Evolutionary conservation across 2,329 filamentous ascomycete genomes (phyloP).

Genomic region (Ascosphaera acerosa): DNA sequence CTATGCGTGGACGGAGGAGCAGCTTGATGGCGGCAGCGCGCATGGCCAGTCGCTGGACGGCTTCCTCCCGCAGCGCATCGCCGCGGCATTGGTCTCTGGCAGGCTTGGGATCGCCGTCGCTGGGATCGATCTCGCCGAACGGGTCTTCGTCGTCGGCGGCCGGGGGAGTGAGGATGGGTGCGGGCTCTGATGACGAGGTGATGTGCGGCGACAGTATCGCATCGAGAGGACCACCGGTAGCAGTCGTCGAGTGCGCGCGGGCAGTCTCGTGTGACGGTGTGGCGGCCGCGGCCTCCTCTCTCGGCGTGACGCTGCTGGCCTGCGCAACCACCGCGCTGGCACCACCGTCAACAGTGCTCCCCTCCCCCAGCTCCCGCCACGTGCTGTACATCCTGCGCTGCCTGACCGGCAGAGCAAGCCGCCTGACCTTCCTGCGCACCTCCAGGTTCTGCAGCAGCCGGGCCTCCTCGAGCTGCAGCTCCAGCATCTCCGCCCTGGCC

Average conservation of each 20-base stretch:
- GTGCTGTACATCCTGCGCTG: constrained; percentile 10
- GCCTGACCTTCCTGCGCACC: constrained; percentile 7
- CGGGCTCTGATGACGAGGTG: not conserved
- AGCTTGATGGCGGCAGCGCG: constrained; percentile 17
- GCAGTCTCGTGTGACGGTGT: not conserved
- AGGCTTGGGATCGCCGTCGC: not conserved
- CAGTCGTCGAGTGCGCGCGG: not conserved
- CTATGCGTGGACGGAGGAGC: constrained; percentile 15
- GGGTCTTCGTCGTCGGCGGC: not conserved
- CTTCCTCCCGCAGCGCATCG: constrained; percentile 13
- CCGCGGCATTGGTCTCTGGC: constrained; percentile 4
- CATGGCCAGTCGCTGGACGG: constrained; percentile 16
- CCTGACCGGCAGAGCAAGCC: constrained; percentile 7
- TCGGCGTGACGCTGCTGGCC: not conserved
- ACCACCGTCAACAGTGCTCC: constrained; percentile 2
- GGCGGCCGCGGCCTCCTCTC: too few species aligned
- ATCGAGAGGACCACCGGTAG: too few species aligned
- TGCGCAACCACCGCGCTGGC: not conserved
- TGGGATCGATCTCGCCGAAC: not conserved
- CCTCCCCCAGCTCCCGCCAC: constrained; percentile 4
- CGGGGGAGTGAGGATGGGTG: not conserved
- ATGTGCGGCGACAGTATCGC: not conserved
- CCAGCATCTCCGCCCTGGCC: constrained; percentile 18
- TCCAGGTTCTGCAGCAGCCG: constrained; percentile 13
- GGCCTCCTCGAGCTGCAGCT: constrained; percentile 16